Conservation (phyloP, 257 asterid genomes). For the Thymus mandschuricus region DNA sequence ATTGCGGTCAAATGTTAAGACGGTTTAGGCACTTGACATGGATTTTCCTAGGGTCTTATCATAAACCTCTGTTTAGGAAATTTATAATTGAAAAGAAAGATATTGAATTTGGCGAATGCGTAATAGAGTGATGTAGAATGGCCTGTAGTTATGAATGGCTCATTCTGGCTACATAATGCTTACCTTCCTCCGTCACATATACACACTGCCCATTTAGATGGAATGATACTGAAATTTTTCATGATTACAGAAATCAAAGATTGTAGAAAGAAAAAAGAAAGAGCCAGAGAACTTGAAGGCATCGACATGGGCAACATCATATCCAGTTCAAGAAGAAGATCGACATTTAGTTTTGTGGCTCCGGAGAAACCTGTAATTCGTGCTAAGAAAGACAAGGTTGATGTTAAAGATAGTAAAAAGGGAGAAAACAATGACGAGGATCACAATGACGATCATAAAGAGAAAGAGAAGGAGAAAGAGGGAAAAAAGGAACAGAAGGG, state of each 20-base stretch:
- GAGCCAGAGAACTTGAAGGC: conserved; percentile 94
- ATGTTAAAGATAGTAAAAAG: conserved; percentile 41
- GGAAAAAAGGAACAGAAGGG: conserved; percentile 29
- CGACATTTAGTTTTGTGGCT: conserved; percentile 62
- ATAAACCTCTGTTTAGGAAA: background rate
- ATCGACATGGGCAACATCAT: conserved; percentile 91
- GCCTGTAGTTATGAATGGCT: no score
- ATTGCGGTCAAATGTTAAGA: conserved; percentile 5
- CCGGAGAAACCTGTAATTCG: conserved; percentile 53
- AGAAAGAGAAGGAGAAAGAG: conserved; percentile 29
- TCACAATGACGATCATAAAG: conserved; percentile 36
- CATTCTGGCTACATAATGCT: no score
- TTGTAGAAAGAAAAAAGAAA: conserved; percentile 83
- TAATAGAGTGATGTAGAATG: background rate
- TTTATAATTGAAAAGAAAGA: background rate
- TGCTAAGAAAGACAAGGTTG: conserved; percentile 42
- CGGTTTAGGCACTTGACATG: conserved; percentile 9
- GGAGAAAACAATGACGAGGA: conserved; percentile 36
- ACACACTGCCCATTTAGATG: conserved; percentile 3
- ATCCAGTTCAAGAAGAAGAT: conserved; percentile 90
- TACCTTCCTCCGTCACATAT: background rate
- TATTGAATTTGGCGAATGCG: conserved; percentile 3
- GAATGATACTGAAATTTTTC: conserved; percentile 33
- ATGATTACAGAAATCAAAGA: conserved; percentile 73
- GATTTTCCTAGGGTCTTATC: conserved; percentile 10